Evolutionary conservation across 225 moss, liverwort and hornwort genomes (phyloP), one percentile per base, ranked within the genome.

Genomic region (Straminergon stramineum): DNA sequence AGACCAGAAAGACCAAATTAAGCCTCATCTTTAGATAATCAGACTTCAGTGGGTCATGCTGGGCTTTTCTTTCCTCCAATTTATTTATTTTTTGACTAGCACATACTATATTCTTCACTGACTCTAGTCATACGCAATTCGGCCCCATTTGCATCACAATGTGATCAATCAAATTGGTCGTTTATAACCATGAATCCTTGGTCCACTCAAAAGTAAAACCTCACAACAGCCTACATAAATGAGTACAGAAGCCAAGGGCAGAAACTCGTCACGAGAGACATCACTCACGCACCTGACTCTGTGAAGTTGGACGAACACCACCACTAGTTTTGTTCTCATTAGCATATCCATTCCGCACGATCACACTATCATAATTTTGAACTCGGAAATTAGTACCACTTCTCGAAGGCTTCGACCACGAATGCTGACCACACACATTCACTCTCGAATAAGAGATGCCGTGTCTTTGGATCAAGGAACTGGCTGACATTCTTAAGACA

Each of bases 401-500:
- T 69, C 52, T 74, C n/a, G 32, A 81, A 64, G 75, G 75, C 52
- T 79, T 79, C 21, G 60, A 16, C 79, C 89, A 79, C 15, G 61
- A 86, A 64, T 7, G 15, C 77, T 51, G 77, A 51, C 86, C 48
- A 24, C 53, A 85, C 82, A 78, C 70, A 66, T 90, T 90, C 82
- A 82, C 86, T 90, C 84, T 81, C 61, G 81, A 86, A 84, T 65
- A 91, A 51, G 79, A 87, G 79, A 84, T 80, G 53, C 87, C 77
- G 75, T 88, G 90, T 81, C 81, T 84, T 87, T 71, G 92, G 28
- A 91, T 81, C 65, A 82, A 91, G 74, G 70, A 75, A 81, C 65
- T 88, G 66, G 62, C 86, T 48, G 88, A 92, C 92, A 90, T 92
- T 91, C 90, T 89, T 74, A 77, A 48, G 77, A 24, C 75, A 53